Conservation (phyloP, 148 eudicot genomes). For the Fagopyrum homotropicum region DNA sequence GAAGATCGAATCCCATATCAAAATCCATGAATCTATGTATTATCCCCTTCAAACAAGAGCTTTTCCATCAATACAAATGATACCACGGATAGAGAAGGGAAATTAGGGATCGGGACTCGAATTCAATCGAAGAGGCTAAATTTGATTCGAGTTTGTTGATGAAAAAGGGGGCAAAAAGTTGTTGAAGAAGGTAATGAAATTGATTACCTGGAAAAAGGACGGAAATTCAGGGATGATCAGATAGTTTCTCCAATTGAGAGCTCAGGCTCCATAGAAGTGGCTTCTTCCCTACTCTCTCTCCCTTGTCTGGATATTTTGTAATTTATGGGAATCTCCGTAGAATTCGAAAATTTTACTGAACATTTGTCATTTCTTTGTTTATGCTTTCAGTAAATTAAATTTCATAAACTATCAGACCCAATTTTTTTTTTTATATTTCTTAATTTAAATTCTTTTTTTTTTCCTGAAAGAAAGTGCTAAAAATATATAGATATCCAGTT, state of each 20-base stretch:
- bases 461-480: background rate
- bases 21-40: background rate
- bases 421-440: no score
- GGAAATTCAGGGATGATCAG: background rate
- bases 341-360: background rate
- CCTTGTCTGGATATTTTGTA: background rate
- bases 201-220: slow-evolving; percentile 9
- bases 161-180: background rate
- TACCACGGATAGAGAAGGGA: background rate
- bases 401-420: background rate
- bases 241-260: slow-evolving; percentile 3
- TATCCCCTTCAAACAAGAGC: background rate
- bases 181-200: background rate
- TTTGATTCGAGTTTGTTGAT: background rate
- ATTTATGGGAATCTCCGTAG: background rate
- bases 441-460: no score
- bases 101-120: slow-evolving; percentile 4
- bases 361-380: background rate
- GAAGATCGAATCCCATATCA: background rate
- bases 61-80: background rate
- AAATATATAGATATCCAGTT: no score
- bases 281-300: background rate
- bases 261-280: slow-evolving; percentile 3
- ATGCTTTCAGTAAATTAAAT: background rate
- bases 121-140: background rate